Percentiles rank a stretch among this genome's conserved stretches.
phyloP scores from a whole-genome alignment of 1,284 basidiomycete species.

The Ustanciosporium gigantosporum region DNA sequence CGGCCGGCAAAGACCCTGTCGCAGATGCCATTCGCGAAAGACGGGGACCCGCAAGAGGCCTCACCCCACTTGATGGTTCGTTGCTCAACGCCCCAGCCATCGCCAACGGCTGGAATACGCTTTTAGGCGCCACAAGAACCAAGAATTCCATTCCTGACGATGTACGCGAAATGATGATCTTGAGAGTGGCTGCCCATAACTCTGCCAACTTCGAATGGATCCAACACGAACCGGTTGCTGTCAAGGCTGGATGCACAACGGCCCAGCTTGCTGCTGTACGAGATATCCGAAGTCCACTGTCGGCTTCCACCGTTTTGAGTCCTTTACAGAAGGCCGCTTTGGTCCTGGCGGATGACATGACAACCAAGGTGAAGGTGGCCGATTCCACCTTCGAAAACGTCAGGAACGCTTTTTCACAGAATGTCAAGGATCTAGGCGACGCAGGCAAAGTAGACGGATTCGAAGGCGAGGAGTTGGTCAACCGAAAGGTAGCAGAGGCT shows the following conservation, averaged over 20 bases:
- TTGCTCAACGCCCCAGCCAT: constrained; percentile 61
- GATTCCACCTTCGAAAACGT: constrained; percentile 29
- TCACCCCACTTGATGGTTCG: constrained; percentile 62
- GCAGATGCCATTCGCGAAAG: constrained; percentile 62
- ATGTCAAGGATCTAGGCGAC: constrained; percentile 54
- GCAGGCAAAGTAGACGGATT: constrained; percentile 48
- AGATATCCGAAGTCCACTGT: constrained; percentile 43
- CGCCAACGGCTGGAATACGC: constrained; percentile 63
- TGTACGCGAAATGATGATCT: constrained; percentile 63
- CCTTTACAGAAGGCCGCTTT: constrained; percentile 57
- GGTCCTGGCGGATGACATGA: constrained; percentile 62
- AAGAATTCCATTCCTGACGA: constrained; percentile 62
- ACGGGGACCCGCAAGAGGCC: constrained; percentile 59
- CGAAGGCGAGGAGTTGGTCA: constrained; percentile 28
- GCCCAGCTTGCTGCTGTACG: constrained; percentile 62
- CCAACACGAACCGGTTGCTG: constrained; percentile 61
- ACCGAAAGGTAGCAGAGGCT: constrained; percentile 61
- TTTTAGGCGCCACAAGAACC: constrained; percentile 62
- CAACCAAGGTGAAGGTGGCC: constrained; percentile 37
- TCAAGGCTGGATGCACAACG: constrained; percentile 60
- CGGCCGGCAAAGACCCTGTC: constrained; percentile 57
- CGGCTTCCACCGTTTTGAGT: constrained; percentile 22
- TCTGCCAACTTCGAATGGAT: constrained; percentile 64
- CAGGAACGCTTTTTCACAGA: constrained; percentile 37
- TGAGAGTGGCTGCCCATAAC: constrained; percentile 63